These are phyloP conservation scores for Neopestalotiopsis sp. DNA, from an alignment of 2,329 filamentous ascomycete species.

Conservation along the genomic window DNA sequence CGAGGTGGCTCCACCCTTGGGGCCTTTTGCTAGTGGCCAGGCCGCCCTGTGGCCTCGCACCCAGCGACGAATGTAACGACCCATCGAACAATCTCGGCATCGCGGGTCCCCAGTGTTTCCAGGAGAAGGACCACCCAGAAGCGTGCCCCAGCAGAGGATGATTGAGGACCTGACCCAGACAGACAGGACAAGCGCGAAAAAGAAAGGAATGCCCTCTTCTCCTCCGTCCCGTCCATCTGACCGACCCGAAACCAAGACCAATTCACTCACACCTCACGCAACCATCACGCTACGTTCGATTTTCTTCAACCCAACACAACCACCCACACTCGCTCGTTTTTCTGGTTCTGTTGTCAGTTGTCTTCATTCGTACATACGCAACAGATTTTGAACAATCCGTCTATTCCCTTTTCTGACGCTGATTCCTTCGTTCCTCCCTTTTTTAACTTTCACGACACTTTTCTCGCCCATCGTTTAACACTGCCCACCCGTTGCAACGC, in stretches of 20 bases:
- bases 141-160: no score
- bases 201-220: constrained; percentile 3
- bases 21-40: background rate
- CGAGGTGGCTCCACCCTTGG: constrained; percentile 4
- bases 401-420: background rate
- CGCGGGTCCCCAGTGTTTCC: background rate
- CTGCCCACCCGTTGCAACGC: background rate
- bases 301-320: background rate
- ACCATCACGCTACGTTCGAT: background rate
- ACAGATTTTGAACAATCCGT: background rate
- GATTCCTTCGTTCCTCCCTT: constrained; percentile 5
- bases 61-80: constrained; percentile 8
- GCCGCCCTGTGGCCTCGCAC: background rate
- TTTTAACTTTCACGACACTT: background rate
- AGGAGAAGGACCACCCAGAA: background rate
- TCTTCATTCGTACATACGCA: constrained; percentile 2
- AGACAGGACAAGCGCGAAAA: background rate
- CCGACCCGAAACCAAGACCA: background rate
- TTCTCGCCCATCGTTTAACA: constrained; percentile 10
- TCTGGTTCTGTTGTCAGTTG: background rate
- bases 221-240: background rate
- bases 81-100: constrained; percentile 14
- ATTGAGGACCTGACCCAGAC: background rate
- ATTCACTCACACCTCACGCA: background rate
- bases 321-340: constrained; percentile 15